Evolutionary conservation across 306 rosid species (phyloP), one percentile per base, ranked within the genome.

Genomic region (Fragaria vesca): DNA sequence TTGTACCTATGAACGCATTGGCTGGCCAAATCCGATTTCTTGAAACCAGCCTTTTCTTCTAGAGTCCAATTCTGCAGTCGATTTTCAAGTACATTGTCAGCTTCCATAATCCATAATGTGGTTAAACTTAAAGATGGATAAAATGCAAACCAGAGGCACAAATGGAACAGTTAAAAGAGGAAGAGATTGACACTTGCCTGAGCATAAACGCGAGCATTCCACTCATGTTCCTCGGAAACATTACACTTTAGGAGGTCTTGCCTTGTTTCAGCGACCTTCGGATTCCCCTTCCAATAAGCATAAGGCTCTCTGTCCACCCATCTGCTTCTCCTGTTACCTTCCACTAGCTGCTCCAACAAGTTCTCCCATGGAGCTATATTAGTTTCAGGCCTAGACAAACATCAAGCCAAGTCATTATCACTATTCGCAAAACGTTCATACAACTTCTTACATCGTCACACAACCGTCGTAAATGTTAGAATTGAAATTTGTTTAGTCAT

Each of bases 221-320:
- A 95, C 1, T 95, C 99, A 9, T 87, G 87, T 52, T 82, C 55
- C 2, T 88, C 86, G 3, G 97, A 83, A 74, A 88, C 90, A 76
- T 93, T 91, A 82, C 99, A 95, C 80, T 87, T 91, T 63, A 92
- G 77, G 74, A 95, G 99, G 16, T 95, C 90, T 83, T 88, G 77
- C 84, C 99, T 90, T 7, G 91, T 88, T 66, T 76, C 83, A 63
- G 97, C 97, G 63, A 92, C 97, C 0, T 12, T 2, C 0, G 97
- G 96, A 75, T 95, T 95, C 26, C 97, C 99, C 73, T 95, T 95
- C 99, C 99, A 95, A 34, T 87, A 95, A 55, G 97, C 98, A 85
- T 91, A 79, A 63, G 97, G 92, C 13, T 93, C 88, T 82, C 98
- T 89, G 0, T 85, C 81, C 51, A 81, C 13, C 97, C 97, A 95